Conservation (phyloP, 2,329 filamentous ascomycete genomes). For the Ilyonectria sp. region DNA sequence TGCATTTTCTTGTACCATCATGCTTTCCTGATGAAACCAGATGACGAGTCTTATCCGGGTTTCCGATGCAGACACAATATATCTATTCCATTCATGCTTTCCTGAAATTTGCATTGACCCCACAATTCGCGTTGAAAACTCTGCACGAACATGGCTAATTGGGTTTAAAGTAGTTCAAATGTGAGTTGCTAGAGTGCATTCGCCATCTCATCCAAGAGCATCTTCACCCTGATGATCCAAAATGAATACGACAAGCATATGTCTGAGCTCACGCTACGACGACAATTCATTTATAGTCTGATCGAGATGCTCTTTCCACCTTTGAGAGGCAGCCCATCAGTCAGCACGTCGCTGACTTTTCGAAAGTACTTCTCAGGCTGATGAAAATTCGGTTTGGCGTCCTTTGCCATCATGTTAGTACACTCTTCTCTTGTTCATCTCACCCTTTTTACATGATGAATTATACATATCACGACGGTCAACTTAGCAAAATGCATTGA, state of each 20-base stretch:
- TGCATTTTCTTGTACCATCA: conserved; percentile 31
- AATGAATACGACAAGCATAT: conserved; percentile 97
- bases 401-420: conserved; percentile 47
- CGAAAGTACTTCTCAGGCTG: conserved; percentile 23
- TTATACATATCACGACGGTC: conserved; percentile 63
- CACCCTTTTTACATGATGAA: conserved; percentile 55
- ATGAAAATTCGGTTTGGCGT: neutral
- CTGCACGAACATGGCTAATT: conserved; percentile 41
- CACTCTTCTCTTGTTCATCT: neutral
- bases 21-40: conserved; percentile 65
- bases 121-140: conserved; percentile 24
- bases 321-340: conserved; percentile 34
- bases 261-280: conserved; percentile 80
- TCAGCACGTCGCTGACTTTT: conserved; percentile 44
- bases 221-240: conserved; percentile 82
- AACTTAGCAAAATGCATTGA: conserved; percentile 65
- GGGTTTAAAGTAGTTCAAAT: conserved; percentile 26
- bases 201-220: conserved; percentile 32
- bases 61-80: conserved; percentile 79
- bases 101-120: conserved; percentile 55
- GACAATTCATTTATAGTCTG: conserved; percentile 57
- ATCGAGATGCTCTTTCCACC: conserved; percentile 43
- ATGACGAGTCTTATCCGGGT: conserved; percentile 86
- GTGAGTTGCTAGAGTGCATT: conserved; percentile 43
- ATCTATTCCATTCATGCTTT: conserved; percentile 82